phyloP scores from a whole-genome alignment of 192 early-diverging fungal genomes.

The Paraglomus occultum region DNA sequence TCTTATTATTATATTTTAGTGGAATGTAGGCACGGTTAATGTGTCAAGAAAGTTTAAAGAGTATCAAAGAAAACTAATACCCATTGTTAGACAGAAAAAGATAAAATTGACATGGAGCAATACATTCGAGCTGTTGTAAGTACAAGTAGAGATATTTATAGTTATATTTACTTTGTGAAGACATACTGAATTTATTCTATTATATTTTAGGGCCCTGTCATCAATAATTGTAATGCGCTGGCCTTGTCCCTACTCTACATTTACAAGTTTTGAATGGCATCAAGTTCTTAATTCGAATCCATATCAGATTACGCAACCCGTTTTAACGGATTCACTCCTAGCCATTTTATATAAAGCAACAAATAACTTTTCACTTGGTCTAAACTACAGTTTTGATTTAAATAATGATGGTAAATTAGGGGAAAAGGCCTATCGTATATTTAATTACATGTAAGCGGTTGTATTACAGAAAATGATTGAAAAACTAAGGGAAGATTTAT shows the following conservation, averaged over 20 bases:
- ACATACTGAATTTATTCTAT: slow-evolving; percentile 11
- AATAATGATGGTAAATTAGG: slow-evolving; percentile 8
- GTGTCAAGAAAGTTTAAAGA: slow-evolving; percentile 2
- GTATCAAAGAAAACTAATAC: slow-evolving; percentile 12
- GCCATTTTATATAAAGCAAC: slow-evolving; percentile 18
- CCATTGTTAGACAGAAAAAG: slow-evolving; percentile 2
- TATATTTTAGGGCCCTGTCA: slow-evolving; percentile 11
- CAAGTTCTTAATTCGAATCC: slow-evolving; percentile 18
- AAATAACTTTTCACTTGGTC: slow-evolving; percentile 16
- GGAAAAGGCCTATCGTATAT: slow-evolving; percentile 7
- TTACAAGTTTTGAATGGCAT: slow-evolving; percentile 22
- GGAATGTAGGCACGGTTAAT: not conserved
- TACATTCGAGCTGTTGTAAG: slow-evolving; percentile 24
- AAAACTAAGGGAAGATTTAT: not conserved
- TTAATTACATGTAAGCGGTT: slow-evolving; percentile 26
- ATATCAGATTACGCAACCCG: slow-evolving; percentile 21
- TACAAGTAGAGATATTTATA: slow-evolving; percentile 10
- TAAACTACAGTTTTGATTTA: not conserved
- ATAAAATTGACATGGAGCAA: slow-evolving; percentile 21
- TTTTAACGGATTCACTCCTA: slow-evolving; percentile 1
- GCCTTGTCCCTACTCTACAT: slow-evolving; percentile 23
- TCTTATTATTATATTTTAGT: not conserved
- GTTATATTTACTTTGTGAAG: not conserved
- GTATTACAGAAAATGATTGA: slow-evolving; percentile 16
- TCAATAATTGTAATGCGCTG: slow-evolving; percentile 28